These are phyloP conservation scores for Thuja plicata DNA, from an alignment of 83 land plant species.

Conservation along the genomic window DNA sequence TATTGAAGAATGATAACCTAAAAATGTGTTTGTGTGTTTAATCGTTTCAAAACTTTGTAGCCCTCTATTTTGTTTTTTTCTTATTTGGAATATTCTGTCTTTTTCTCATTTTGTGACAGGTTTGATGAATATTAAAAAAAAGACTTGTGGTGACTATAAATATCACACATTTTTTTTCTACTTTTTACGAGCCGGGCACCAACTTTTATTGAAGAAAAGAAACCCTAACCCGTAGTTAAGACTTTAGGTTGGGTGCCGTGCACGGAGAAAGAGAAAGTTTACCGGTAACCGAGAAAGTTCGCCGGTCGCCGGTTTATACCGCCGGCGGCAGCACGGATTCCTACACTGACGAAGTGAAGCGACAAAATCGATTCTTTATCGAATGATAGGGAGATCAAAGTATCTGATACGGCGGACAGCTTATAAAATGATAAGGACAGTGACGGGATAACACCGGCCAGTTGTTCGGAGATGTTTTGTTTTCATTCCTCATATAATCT, in stretches of 20 bases:
- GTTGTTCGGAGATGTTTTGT: constrained; percentile 20
- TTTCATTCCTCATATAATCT: constrained; percentile 3
- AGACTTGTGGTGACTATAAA: too few relatives aligned
- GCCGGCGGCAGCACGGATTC: constrained; percentile 11
- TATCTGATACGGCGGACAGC: not conserved
- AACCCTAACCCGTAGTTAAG: not conserved
- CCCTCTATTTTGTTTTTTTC: too few relatives aligned
- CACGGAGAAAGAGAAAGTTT: not conserved
- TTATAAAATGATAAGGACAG: constrained; percentile 20
- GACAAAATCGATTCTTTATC: constrained; percentile 12
- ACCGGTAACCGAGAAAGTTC: not conserved
- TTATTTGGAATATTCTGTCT: too few relatives aligned
- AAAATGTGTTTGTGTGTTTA: too few relatives aligned
- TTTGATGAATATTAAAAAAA: too few relatives aligned
- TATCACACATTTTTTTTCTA: too few relatives aligned
- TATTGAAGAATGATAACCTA: too few relatives aligned
- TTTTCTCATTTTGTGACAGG: too few relatives aligned
- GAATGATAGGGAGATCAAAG: not conserved
- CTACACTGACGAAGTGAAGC: constrained; percentile 1
- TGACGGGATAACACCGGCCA: constrained; percentile 18
- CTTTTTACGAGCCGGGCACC: too few relatives aligned
- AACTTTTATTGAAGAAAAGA: not conserved
- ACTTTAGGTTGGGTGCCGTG: not conserved
- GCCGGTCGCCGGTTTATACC: not conserved
- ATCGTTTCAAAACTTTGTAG: too few relatives aligned